Evolutionary conservation across 805 yeast species (phyloP).

Genomic region (Schizosaccharomyces octosporus): DNA sequence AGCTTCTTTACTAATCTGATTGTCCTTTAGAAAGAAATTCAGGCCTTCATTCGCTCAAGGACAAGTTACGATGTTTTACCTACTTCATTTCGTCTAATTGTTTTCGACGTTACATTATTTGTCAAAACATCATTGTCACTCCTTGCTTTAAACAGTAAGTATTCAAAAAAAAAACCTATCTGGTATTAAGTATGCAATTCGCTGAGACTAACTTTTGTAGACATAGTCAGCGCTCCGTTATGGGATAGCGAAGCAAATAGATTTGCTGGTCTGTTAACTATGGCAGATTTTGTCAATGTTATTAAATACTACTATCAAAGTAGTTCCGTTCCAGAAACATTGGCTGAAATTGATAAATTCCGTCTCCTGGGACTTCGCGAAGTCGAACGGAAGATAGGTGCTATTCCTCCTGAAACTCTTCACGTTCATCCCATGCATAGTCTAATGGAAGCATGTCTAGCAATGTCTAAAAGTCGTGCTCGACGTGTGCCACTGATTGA

Average conservation of each 20-base stretch:
- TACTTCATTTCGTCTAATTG: slow-evolving; percentile 76
- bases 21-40: slow-evolving; percentile 30
- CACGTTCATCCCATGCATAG: slow-evolving; percentile 79
- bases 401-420: slow-evolving; percentile 59
- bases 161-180: background rate
- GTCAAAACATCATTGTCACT: slow-evolving; percentile 82
- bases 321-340: slow-evolving; percentile 37
- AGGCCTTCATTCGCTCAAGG: slow-evolving; percentile 63
- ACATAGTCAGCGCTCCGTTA: slow-evolving; percentile 85
- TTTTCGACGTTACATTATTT: slow-evolving; percentile 69
- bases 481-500: slow-evolving; percentile 87
- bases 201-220: background rate
- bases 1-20: background rate
- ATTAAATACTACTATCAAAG: slow-evolving; percentile 73
- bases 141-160: slow-evolving; percentile 45
- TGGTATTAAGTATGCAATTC: no score
- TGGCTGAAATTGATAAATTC: slow-evolving; percentile 64
- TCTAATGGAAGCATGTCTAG: slow-evolving; percentile 74
- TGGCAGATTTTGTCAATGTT: slow-evolving; percentile 81
- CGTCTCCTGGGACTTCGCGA: slow-evolving; percentile 59
- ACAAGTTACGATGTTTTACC: slow-evolving; percentile 94
- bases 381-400: slow-evolving; percentile 71
- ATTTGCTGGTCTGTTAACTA: slow-evolving; percentile 83
- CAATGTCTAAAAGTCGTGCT: slow-evolving; percentile 70
- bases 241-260: slow-evolving; percentile 79